Percentiles rank a stretch among this genome's conserved stretches.
Conservation (phyloP, 371 early-diverging fungal species). For the Blakeslea trispora region DNA sequence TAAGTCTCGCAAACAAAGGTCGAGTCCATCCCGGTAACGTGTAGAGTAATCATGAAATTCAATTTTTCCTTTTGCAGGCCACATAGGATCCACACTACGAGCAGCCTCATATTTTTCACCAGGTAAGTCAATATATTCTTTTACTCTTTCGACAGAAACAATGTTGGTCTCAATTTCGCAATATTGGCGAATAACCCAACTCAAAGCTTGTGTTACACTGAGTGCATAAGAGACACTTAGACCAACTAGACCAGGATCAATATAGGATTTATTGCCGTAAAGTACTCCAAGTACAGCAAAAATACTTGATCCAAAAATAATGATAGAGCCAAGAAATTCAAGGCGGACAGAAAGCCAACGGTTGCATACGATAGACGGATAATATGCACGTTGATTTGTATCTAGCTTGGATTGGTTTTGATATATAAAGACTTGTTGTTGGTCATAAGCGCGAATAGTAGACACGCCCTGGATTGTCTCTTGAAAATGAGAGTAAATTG, state of each 20-base stretch:
- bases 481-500: slow-evolving; percentile 82
- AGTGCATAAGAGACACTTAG: slow-evolving; percentile 85
- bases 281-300: slow-evolving; percentile 63
- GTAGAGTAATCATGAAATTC: slow-evolving; percentile 64
- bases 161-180: slow-evolving; percentile 66
- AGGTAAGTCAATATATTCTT: slow-evolving; percentile 82
- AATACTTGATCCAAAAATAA: slow-evolving; percentile 64
- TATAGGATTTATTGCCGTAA: slow-evolving; percentile 29
- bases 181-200: slow-evolving; percentile 75
- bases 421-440: slow-evolving; percentile 65
- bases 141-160: slow-evolving; percentile 81
- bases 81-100: slow-evolving; percentile 42
- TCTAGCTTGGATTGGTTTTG: slow-evolving; percentile 76
- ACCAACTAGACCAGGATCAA: slow-evolving; percentile 79
- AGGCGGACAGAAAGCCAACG: slow-evolving; percentile 95
- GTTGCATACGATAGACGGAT: slow-evolving; percentile 74
- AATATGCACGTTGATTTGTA: slow-evolving; percentile 76
- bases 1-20: slow-evolving; percentile 63
- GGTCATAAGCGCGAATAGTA: slow-evolving; percentile 81
- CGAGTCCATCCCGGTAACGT: slow-evolving; percentile 69
- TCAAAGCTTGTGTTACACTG: slow-evolving; percentile 76
- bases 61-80: slow-evolving; percentile 65
- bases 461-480: slow-evolving; percentile 73
- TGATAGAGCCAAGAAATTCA: slow-evolving; percentile 67
- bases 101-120: slow-evolving; percentile 72